Percentiles rank a stretch among this genome's conserved stretches.
Evolutionary conservation across 1,284 basidiomycete genomes (phyloP).

Genomic region (Inonotus obliquus): DNA sequence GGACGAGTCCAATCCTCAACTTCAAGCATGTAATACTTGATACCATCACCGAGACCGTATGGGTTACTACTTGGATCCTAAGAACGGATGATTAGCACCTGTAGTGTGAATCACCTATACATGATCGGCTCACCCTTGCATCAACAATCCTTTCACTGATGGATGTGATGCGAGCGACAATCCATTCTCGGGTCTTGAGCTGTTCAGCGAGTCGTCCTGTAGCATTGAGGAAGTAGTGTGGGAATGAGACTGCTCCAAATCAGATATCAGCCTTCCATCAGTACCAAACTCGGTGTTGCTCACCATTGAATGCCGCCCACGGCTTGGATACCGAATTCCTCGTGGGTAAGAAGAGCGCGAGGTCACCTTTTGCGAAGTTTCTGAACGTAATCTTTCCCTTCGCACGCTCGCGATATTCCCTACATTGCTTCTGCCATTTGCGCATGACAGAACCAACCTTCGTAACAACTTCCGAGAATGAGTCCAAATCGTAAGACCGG

Average conservation of each 20-base stretch:
- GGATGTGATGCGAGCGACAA: slow-evolving; percentile 86
- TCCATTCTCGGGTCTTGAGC: slow-evolving; percentile 85
- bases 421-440: slow-evolving; percentile 96
- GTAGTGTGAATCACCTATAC: neutral
- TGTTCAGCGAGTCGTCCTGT: slow-evolving; percentile 82
- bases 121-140: slow-evolving; percentile 51
- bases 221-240: slow-evolving; percentile 94
- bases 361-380: slow-evolving; percentile 89
- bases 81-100: neutral
- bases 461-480: slow-evolving; percentile 75
- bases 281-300: slow-evolving; percentile 43
- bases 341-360: slow-evolving; percentile 94
- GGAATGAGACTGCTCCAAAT: slow-evolving; percentile 71
- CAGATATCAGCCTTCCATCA: neutral
- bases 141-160: slow-evolving; percentile 85
- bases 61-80: slow-evolving; percentile 72
- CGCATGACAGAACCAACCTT: slow-evolving; percentile 83
- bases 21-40: slow-evolving; percentile 91
- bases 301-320: slow-evolving; percentile 31
- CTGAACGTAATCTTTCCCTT: slow-evolving; percentile 93
- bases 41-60: slow-evolving; percentile 81
- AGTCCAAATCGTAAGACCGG: slow-evolving; percentile 74
- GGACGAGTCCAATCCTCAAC: slow-evolving; percentile 90
- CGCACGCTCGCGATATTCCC: slow-evolving; percentile 86
- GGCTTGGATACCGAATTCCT: slow-evolving; percentile 88